phyloP scores from a whole-genome alignment of 768 basidiomycete species.

The Phylloporus arenicola region DNA sequence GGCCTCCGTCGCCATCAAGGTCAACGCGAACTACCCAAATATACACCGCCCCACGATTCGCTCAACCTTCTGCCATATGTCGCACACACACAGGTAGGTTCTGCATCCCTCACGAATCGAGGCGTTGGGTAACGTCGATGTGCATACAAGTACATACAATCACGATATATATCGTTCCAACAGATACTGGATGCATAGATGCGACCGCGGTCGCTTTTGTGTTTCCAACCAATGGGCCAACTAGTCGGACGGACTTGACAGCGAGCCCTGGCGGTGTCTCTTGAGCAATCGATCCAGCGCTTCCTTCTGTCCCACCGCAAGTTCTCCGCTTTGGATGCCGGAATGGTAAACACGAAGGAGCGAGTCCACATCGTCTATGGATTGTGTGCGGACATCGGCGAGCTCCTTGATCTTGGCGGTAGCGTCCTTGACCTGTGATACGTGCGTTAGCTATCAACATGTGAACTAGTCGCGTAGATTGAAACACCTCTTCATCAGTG shows the following conservation, averaged over 20 bases:
- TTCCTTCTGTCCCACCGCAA: slow-evolving; percentile 90
- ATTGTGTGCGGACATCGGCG: slow-evolving; percentile 95
- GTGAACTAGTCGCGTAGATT: not conserved
- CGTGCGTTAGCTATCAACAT: slow-evolving; percentile 2
- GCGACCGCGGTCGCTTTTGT: not conserved
- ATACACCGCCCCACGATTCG: no score
- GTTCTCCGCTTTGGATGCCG: slow-evolving; percentile 86
- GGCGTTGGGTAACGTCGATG: not conserved
- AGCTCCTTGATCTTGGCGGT: slow-evolving; percentile 99
- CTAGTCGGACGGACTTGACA: slow-evolving; percentile 3
- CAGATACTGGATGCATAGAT: not conserved
- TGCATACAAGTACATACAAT: not conserved
- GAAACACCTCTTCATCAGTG: slow-evolving; percentile 75
- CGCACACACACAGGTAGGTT: slow-evolving; percentile 30
- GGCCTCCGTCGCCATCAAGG: slow-evolving; percentile 61
- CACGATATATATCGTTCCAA: not conserved
- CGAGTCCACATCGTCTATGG: slow-evolving; percentile 98
- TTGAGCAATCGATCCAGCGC: slow-evolving; percentile 82
- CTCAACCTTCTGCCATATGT: slow-evolving; percentile 78
- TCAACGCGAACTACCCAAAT: slow-evolving; percentile 84
- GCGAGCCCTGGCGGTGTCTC: slow-evolving; percentile 54
- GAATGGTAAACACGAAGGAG: slow-evolving; percentile 94
- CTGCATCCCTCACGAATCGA: no score
- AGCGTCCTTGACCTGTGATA: slow-evolving; percentile 83
- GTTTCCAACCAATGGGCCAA: not conserved